phyloP scores from a whole-genome alignment of 1,284 basidiomycete species.

The Boletus albobrunnescens region DNA sequence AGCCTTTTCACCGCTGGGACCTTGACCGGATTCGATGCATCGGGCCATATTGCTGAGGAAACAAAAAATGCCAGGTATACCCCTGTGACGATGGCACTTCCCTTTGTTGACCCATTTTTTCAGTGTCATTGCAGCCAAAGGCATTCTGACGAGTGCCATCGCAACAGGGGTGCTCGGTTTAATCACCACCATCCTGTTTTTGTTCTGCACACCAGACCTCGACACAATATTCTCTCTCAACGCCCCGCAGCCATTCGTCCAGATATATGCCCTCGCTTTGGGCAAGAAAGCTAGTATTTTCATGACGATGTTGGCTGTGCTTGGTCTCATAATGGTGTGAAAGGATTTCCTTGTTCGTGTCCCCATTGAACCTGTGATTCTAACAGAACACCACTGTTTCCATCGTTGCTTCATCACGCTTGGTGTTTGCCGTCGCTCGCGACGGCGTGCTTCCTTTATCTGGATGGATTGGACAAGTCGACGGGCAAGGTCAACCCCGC shows the following conservation, averaged over 20 bases:
- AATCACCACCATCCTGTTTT: slow-evolving; percentile 71
- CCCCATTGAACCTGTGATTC: not conserved
- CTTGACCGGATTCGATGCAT: slow-evolving; percentile 83
- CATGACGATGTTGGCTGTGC: slow-evolving; percentile 76
- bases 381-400: slow-evolving; percentile 75
- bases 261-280: slow-evolving; percentile 75
- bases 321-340: slow-evolving; percentile 74
- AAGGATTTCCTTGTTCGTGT: not conserved
- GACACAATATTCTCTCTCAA: slow-evolving; percentile 66
- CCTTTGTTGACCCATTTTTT: slow-evolving; percentile 1
- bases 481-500: slow-evolving; percentile 64
- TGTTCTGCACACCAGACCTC: slow-evolving; percentile 81
- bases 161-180: slow-evolving; percentile 76
- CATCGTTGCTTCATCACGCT: slow-evolving; percentile 78
- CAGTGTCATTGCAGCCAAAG: slow-evolving; percentile 73
- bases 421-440: slow-evolving; percentile 83
- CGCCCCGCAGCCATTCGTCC: slow-evolving; percentile 86
- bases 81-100: not conserved
- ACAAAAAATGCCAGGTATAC: slow-evolving; percentile 77
- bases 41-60: slow-evolving; percentile 86
- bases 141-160: slow-evolving; percentile 70
- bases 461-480: slow-evolving; percentile 73
- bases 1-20: slow-evolving; percentile 82
- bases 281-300: slow-evolving; percentile 74
- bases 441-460: slow-evolving; percentile 84